These are phyloP conservation scores for Penicillium silybi DNA, from an alignment of 495 filamentous ascomycete species.

Conservation along the genomic window DNA sequence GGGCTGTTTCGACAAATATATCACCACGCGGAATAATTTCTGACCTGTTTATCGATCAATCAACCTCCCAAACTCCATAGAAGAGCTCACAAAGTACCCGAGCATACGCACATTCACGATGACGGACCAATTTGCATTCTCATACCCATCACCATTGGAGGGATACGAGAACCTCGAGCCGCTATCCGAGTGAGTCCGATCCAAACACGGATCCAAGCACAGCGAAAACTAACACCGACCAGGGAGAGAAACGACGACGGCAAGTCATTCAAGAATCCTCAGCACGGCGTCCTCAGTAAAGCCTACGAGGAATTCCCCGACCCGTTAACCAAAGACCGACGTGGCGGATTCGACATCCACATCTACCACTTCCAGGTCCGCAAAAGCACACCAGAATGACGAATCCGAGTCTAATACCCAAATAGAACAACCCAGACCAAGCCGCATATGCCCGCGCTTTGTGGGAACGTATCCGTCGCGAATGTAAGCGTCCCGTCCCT, in stretches of 20 bases:
- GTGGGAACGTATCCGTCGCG: conserved; percentile 71
- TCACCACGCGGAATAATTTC: background rate
- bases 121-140: conserved; percentile 36
- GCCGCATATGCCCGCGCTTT: conserved; percentile 62
- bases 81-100: background rate
- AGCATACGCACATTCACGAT: conserved; percentile 8
- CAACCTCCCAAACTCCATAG: background rate
- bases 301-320: conserved; percentile 63
- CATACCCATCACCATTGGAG: conserved; percentile 62
- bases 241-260: conserved; percentile 55
- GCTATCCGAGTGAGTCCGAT: conserved; percentile 53
- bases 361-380: conserved; percentile 66
- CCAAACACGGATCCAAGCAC: background rate
- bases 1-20: background rate
- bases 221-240: background rate
- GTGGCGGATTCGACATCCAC: conserved; percentile 71
- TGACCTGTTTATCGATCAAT: background rate
- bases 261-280: conserved; percentile 60
- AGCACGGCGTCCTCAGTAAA: conserved; percentile 52
- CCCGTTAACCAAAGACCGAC: conserved; percentile 56
- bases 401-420: background rate
- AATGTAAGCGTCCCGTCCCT: conserved; percentile 55
- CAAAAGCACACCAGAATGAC: background rate
- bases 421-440: conserved; percentile 57
- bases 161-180: conserved; percentile 62